Evolutionary conservation across 345 rosid species (phyloP), one percentile per base, ranked within the genome.

Genomic region (Schrenkiella parvula): DNA sequence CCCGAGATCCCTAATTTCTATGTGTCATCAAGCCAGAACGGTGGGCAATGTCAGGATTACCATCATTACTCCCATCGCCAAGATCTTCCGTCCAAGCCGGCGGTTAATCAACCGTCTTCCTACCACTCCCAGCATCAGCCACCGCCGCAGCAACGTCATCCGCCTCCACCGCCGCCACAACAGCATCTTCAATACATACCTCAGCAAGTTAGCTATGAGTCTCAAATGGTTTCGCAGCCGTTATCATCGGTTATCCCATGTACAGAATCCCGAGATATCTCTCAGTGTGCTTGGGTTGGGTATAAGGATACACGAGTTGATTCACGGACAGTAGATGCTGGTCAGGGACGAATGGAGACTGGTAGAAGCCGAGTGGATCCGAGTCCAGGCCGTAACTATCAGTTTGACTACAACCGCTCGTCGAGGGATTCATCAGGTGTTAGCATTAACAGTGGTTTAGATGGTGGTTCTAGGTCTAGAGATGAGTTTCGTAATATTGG

Each of bases 391-490:
- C 79, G 64, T 56, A 75, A 73, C 31, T 80, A 62, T 65, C 81
- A 77, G 59, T 71, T 76, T 51, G 85, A 79, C 46, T 76, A 73
- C n/a, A 73, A 51, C 18, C 68, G 82, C 8, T 13, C 80, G 12
- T 79, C 88, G 0, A 82, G 83, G 17, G 75, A 28, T 63, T 44
- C 73, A 5, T 28, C 74, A 1, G 70, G 70, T 52, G 80, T 77
- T 63, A 67, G 64, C 60, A 58, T 57, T 43, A 83, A 80, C 83
- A 85, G 71, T 73, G 88, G 72, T 37, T 59, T 81, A 43, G 87
- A 80, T 42, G 51, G 70, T 32, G 69, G 67, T 67, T 74, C 83
- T 78, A 84, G 90, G 87, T 57, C 83, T 73, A 72, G 84, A 26
- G 87, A 74, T 71, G 85, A 82, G 38, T 56, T 68, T 51, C 73